phyloP scores from a whole-genome alignment of 2,329 filamentous ascomycete species.

The Xylaria sp. region DNA sequence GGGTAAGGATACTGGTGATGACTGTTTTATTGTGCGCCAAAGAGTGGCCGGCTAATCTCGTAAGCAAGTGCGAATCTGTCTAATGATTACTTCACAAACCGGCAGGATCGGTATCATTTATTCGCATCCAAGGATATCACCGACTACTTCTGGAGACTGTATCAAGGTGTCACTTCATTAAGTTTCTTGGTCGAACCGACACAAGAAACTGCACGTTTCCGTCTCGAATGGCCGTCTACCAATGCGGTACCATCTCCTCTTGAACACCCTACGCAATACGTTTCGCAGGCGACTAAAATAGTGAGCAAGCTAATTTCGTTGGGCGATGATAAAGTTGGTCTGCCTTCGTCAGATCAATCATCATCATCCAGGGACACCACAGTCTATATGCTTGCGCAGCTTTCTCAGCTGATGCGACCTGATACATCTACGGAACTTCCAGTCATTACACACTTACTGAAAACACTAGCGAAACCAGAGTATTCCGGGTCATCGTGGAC shows the following conservation, averaged over 20 bases:
- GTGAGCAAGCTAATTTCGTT: slow-evolving; percentile 75
- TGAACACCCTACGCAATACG: slow-evolving; percentile 74
- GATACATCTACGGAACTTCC: slow-evolving; percentile 91
- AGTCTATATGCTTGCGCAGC: slow-evolving; percentile 87
- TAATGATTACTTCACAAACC: slow-evolving; percentile 93
- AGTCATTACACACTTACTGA: slow-evolving; percentile 79
- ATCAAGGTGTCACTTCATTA: slow-evolving; percentile 79
- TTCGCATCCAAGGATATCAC: slow-evolving; percentile 84
- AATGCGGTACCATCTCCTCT: slow-evolving; percentile 83
- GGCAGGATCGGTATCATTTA: slow-evolving; percentile 93
- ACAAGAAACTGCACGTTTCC: slow-evolving; percentile 65
- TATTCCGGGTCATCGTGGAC: slow-evolving; percentile 84
- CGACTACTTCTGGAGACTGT: slow-evolving; percentile 83
- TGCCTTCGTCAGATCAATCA: slow-evolving; percentile 41
- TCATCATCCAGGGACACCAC: slow-evolving; percentile 66
- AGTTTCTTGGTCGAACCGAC: slow-evolving; percentile 82
- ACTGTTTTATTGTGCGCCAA: not conserved
- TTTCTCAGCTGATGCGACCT: slow-evolving; percentile 83
- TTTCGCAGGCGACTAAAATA: slow-evolving; percentile 72
- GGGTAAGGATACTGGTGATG: slow-evolving; percentile 68
- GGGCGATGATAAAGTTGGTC: slow-evolving; percentile 48
- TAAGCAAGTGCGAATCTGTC: slow-evolving; percentile 80
- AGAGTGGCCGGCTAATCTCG: slow-evolving; percentile 36
- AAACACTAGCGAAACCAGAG: slow-evolving; percentile 70
- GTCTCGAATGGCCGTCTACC: slow-evolving; percentile 76